Base-by-base conservation (phyloP, 2,329 filamentous ascomycete genomes). In the Aspergillus caelatus region DNA sequence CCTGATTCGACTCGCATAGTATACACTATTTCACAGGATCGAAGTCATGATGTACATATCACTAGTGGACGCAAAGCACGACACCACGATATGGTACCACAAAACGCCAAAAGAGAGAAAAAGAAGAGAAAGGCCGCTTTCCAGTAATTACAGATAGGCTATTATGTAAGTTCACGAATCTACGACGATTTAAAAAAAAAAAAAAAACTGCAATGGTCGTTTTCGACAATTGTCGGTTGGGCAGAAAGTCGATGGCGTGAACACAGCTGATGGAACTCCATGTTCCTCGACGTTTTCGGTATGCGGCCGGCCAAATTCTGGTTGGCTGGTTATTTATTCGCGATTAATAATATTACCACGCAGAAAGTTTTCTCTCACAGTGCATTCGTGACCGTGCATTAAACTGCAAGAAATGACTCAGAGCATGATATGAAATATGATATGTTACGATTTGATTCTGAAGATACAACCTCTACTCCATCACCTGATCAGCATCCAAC, bases 241-340 rank as follows among this genome's bases (percentile, higher is more conserved):
- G 52, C 52, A 55, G 52, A 55, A 39, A 55, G n/a, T 55, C 26
- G 52, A 32, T 55, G 52, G 52, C 52, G 32, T 55, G 32, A 55
- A 55, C 52, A 39, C n/a, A 41, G 16, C 16, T 7, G 39, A 41
- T 41, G 36, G 52, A 54, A 53, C 50, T 32, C 32, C 50, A 50
- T 54, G 50, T 54, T 55, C 32, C 16, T 55, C 52, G 32, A 55
- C 32, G 52, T 23, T 55, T 55, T 26, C 52, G 52, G 52, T 14
- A 55, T 52, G 48, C 48, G 28, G 48, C 19, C 21, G 48, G 21
- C 28, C 19, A n/a, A 12, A 3, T 14, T 52, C 28, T 52, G 48
- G 48, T 52, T 52, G 48, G 26, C 4, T 32, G 28, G 34, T 52
- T 50, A n/a, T 41, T 23, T 26, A 36, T 16, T 11, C 32, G 14